Evolutionary conservation across 176 grass and related monocot species (phyloP).

Genomic region (Aegilops tauschii): DNA sequence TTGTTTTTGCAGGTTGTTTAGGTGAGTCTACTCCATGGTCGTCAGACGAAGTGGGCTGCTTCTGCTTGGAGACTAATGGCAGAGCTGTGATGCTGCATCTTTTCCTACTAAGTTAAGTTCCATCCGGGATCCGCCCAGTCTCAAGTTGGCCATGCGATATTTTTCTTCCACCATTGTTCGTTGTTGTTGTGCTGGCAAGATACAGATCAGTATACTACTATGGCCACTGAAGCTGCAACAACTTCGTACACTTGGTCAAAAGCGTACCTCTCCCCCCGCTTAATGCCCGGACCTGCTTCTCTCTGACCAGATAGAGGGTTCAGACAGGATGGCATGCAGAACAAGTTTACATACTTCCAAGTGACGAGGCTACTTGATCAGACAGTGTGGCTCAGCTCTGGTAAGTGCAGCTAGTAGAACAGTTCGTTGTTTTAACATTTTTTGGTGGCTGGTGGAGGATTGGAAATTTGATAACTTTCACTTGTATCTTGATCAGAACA

Average conservation of each 20-base stretch:
- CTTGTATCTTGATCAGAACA: constrained; percentile 24
- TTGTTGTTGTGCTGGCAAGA: not conserved
- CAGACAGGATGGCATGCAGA: constrained; percentile 31
- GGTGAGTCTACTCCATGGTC: constrained; percentile 87
- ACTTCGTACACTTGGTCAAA: constrained; percentile 53
- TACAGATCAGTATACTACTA: constrained; percentile 7
- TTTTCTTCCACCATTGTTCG: not conserved
- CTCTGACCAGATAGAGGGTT: constrained; percentile 36
- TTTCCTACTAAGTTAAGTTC: constrained; percentile 28
- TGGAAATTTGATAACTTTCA: not conserved
- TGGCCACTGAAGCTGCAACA: constrained; percentile 36
- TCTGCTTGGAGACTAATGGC: constrained; percentile 65
- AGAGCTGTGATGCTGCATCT: constrained; percentile 52
- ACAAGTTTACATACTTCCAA: constrained; percentile 29
- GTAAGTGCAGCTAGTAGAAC: not conserved
- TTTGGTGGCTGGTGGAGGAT: not conserved
- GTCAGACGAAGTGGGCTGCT: constrained; percentile 31
- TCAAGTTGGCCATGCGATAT: constrained; percentile 18
- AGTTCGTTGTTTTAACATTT: not conserved
- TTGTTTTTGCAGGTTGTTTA: constrained; percentile 72
- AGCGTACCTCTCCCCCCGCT: constrained; percentile 35
- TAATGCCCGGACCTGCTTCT: constrained; percentile 42
- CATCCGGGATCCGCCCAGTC: constrained; percentile 7
- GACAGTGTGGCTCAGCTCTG: not conserved
- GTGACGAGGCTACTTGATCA: constrained; percentile 14